Evolutionary conservation across 106 monocot species (phyloP), one percentile per base, ranked within the genome.

Genomic region (Dendrobium huoshanense): DNA sequence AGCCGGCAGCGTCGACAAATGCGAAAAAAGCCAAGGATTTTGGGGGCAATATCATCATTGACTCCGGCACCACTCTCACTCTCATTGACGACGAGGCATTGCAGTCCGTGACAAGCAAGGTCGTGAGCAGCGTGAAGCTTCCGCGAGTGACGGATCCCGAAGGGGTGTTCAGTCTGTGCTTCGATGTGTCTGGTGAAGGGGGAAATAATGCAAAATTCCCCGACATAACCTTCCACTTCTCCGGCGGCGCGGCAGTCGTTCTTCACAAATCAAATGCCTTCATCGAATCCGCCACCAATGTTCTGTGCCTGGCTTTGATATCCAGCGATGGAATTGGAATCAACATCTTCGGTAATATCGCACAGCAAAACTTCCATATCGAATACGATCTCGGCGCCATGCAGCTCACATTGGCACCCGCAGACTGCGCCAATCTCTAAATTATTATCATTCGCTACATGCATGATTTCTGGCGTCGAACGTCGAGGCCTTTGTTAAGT

Each of bases 291-390:
- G 29, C 55, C 4, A 20, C 77, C 4, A 67, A 68, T 40, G 47
- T 74, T 5, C 15, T 81, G 7, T 90, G 88, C 74, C 78, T 88
- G 16, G 82, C 56, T 13, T 61, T 88, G 8, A 9, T 81, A 25
- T 54, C 67, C 65, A 84, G 44, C 20, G 61, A 73, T 9, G 49
- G 13, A 7, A 22, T 49, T 15, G 77, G 25, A 0, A 0, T 72
- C 40, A 17, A 25, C 41, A 80, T 90, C 45, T 75, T 81, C 20
- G 90, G 90, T 0, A 90, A 86, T 79, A 37, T 90, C 1, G 90
- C 90, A 10, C 90, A 90, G 82, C 88, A 82, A 45, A 77, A 90
- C 67, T 80, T 85, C 61, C 77, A 90, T 49, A 56, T 90, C 3
- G 90, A 80, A 7, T 90, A 86, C 54, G 88, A 90, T 76, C 88